phyloP scores from a whole-genome alignment of 257 asterid species.

The Nicotiana obtusifolia region DNA sequence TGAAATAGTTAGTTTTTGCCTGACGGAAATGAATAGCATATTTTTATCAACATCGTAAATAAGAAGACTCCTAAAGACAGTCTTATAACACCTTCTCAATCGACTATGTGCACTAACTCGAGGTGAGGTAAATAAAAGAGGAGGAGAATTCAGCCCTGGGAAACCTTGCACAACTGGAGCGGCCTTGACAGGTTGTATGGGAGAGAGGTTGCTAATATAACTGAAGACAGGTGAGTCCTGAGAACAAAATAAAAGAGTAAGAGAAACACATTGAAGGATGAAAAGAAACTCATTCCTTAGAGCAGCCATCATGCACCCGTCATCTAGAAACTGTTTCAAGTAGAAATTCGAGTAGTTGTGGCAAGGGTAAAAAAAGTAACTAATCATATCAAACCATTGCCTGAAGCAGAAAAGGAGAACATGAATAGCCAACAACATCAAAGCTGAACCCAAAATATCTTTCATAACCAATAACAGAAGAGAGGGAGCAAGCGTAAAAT shows the following conservation, averaged over 20 bases:
- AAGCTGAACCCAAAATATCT: background rate
- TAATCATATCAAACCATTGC: background rate
- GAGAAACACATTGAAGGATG: constrained; percentile 6
- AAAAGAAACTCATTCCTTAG: background rate
- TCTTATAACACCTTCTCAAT: constrained; percentile 28
- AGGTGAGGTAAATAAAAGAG: constrained; percentile 39
- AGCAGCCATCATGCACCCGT: background rate
- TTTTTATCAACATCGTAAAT: background rate
- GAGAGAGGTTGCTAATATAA: constrained; percentile 49
- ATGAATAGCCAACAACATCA: background rate
- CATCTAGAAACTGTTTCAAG: background rate
- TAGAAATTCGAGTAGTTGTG: background rate
- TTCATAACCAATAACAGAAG: background rate
- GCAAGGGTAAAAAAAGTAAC: background rate
- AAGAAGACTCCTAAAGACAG: background rate
- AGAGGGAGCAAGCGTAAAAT: background rate
- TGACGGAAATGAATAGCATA: background rate
- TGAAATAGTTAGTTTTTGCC: constrained; percentile 9
- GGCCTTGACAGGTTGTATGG: constrained; percentile 33
- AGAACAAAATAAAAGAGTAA: constrained; percentile 19
- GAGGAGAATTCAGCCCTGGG: constrained; percentile 44
- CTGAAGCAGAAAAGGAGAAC: background rate
- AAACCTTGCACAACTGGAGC: constrained; percentile 28
- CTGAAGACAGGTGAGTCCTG: constrained; percentile 54
- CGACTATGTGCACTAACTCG: constrained; percentile 25